phyloP scores from a whole-genome alignment of 176 grass and related monocot genomes.

The Juncus effusus region DNA sequence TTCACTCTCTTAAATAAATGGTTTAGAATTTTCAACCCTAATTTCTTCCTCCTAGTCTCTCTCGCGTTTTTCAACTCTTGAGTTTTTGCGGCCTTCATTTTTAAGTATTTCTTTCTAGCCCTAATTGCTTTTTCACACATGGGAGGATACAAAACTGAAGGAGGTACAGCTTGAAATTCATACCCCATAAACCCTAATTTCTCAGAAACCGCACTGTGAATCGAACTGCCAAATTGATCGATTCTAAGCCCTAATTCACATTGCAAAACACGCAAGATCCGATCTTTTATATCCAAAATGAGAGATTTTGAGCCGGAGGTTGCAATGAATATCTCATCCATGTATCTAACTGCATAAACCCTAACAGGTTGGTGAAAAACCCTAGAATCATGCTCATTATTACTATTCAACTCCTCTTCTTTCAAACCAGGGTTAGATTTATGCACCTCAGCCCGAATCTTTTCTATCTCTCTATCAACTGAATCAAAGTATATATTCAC shows the following conservation, averaged over 20 bases:
- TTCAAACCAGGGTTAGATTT: constrained; percentile 69
- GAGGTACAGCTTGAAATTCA: constrained; percentile 83
- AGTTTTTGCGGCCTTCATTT: constrained; percentile 61
- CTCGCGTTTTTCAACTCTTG: constrained; percentile 85
- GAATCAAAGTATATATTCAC: constrained; percentile 78
- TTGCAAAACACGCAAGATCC: constrained; percentile 56
- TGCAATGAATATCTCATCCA: constrained; percentile 74
- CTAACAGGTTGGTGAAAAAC: constrained; percentile 65
- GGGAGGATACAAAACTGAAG: constrained; percentile 66
- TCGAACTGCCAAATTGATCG: constrained; percentile 55
- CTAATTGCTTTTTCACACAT: constrained; percentile 87
- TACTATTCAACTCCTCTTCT: constrained; percentile 18
- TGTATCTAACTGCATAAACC: constrained; percentile 60
- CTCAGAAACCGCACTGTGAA: constrained; percentile 73
- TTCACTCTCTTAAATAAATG: constrained; percentile 81
- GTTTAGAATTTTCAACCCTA: constrained; percentile 78
- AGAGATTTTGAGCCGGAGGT: constrained; percentile 79
- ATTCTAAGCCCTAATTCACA: constrained; percentile 52
- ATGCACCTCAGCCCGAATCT: constrained; percentile 65
- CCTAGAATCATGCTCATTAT: constrained; percentile 3
- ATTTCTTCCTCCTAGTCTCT: constrained; percentile 80
- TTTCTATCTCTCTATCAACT: constrained; percentile 61
- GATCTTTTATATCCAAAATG: constrained; percentile 54
- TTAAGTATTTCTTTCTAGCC: constrained; percentile 83
- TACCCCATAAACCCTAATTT: constrained; percentile 83